Conservation (phyloP, 352 stramenopile genomes). For the Phytophthora aleatoria region DNA sequence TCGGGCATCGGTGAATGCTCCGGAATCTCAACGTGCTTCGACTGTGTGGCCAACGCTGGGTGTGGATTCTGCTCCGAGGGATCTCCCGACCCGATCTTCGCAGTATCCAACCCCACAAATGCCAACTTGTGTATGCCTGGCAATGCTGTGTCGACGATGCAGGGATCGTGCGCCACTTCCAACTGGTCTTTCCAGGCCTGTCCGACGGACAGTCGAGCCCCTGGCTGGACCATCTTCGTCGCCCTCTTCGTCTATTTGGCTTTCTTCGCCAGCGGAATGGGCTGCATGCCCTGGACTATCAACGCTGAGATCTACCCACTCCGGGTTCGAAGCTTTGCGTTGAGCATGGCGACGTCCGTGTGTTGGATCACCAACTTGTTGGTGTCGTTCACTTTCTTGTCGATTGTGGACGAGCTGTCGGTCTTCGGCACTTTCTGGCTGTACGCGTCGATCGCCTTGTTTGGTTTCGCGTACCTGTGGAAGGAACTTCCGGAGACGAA, state of each 20-base stretch:
- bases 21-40: conserved; percentile 59
- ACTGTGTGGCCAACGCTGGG: conserved; percentile 57
- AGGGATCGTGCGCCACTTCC: conserved; percentile 23
- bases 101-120: conserved; percentile 6
- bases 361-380: conserved; percentile 94
- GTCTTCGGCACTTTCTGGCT: conserved; percentile 90
- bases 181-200: conserved; percentile 60
- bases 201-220: conserved; percentile 38
- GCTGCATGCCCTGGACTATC: conserved; percentile 94
- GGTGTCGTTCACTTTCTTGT: conserved; percentile 94
- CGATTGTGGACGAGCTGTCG: conserved; percentile 71
- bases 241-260: conserved; percentile 76
- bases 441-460: conserved; percentile 79
- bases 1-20: conserved; percentile 39
- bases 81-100: conserved; percentile 14
- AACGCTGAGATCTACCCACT: conserved; percentile 95
- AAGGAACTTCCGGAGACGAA: conserved; percentile 92
- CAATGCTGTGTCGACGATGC: conserved; percentile 11
- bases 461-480: conserved; percentile 85
- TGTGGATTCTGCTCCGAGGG: conserved; percentile 44
- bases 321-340: conserved; percentile 84
- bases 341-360: conserved; percentile 88
- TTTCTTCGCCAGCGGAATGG: conserved; percentile 82
- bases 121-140: conserved; percentile 39
- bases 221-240: conserved; percentile 62